Percentiles rank a stretch among this genome's conserved stretches.
Evolutionary conservation across 345 rosid species (phyloP).

Genomic region (Pistacia integerrima): DNA sequence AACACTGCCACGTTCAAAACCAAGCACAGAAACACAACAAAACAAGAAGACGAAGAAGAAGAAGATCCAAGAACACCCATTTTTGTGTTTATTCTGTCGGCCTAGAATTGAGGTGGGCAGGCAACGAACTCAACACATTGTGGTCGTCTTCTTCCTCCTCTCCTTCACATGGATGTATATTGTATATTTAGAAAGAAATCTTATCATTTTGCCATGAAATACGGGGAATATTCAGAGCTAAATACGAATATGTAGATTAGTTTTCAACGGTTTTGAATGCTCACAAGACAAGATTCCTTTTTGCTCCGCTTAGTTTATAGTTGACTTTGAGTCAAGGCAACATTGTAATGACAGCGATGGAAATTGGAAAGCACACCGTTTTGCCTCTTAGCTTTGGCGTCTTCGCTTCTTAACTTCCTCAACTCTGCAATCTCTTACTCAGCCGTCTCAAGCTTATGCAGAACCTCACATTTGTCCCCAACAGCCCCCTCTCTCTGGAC

Average conservation of each 20-base stretch:
- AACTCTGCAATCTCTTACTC: too few relatives aligned
- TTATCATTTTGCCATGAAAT: neutral
- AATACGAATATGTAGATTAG: neutral
- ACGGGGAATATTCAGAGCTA: slow-evolving; percentile 33
- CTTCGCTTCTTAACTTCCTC: too few relatives aligned
- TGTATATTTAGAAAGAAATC: too few relatives aligned
- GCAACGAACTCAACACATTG: neutral
- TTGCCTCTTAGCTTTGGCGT: too few relatives aligned
- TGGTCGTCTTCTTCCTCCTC: neutral
- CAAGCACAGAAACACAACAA: slow-evolving; percentile 37
- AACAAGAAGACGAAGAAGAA: slow-evolving; percentile 14
- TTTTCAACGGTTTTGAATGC: slow-evolving; percentile 19
- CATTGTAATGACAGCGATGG: neutral
- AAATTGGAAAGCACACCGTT: neutral
- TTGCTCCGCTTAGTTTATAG: neutral
- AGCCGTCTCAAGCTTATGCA: too few relatives aligned
- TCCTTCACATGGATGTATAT: too few relatives aligned
- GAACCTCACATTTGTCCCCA: too few relatives aligned
- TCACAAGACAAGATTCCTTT: neutral
- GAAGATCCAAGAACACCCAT: slow-evolving; percentile 30
- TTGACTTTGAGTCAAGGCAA: neutral
- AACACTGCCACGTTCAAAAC: slow-evolving; percentile 40
- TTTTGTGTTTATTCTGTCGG: neutral
- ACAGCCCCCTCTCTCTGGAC: too few relatives aligned
- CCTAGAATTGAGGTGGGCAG: neutral